Base-by-base conservation (phyloP, 1,139 yeast species). In the Saccharomycopsis crataegensis region DNA sequence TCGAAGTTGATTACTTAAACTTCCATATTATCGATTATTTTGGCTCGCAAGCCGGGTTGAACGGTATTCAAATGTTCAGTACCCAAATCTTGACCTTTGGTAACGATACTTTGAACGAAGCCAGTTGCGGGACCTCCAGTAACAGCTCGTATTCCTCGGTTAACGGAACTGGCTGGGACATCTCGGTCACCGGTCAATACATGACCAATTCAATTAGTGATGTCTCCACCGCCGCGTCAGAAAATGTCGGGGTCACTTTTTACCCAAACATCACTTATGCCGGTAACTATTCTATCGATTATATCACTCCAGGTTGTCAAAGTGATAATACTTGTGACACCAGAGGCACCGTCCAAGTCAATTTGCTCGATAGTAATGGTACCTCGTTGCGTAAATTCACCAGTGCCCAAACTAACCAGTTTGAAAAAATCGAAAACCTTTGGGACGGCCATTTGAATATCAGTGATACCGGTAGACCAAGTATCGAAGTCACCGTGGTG, bases 231-330 rank as follows among this genome's bases (percentile, higher is more conserved):
- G 70, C 67, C 45, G 63, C 69, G 2, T 48, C 66, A 3, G 70
- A 73, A 5, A 63, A 70, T 34, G 70, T 77, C 3, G 77, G 78
- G 17, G 82, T 88, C 12, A 71, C 76, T 1, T 82, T 85, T 64
- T 74, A 75, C 58, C 93, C 96, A 8, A 83, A 86, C 59, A 77
- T 90, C 28, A 74, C 88, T 0, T 77, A 80, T 58, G 73, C 88
- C 0, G 98, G 97, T 9, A 75, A 81, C 59, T 93, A 89, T 66
- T 74, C 89, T 0, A 73, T 93, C 38, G 72, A 81, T 53, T 62
- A 91, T 56, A 82, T 78, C 60, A 93, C 99, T 0, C 97, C 97
- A 0, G 98, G 99, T 0, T 93, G 99, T 69, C 58, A 70, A 1
- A 67, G 64, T 8, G 96, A 88, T 64, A 70, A 73, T 47, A 77